Base-by-base conservation (phyloP, 192 early-diverging fungal species). In the Rhizoclosmatium sp. region DNA sequence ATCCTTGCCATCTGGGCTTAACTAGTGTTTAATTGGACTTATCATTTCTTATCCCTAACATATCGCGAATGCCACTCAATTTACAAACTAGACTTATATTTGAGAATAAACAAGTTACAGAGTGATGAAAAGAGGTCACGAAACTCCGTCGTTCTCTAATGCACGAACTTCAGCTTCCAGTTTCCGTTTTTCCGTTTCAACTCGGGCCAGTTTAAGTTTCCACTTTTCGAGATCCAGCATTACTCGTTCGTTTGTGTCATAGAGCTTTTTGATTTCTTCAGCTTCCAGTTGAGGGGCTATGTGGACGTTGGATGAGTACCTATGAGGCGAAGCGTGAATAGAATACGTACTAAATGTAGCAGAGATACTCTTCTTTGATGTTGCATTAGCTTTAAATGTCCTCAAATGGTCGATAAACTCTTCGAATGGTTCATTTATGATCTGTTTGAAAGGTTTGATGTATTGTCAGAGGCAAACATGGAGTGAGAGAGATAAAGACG, bases 351-450 rank as follows among this genome's bases (percentile, higher is more conserved):
- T 58, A 51, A 59, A 65, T 58, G 23, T 45, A 51, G 12, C 9
- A 12, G 67, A 51, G 87, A 90, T 65, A 21, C 65, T 64, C 49
- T 40, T 66, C 49, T 61, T 75, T 75, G 76, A 66, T 82, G 86
- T 12, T 85, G 80, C 62, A 86, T 91, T 58, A 86, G 84, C 78
- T 45, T 86, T 78, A 65, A 89, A 83, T 44, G 85, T 87, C 62
- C 85, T 80, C 70, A 95, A 79, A 31, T 84, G 79, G 51, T 89
- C 85, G 83, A 91, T 89, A 71, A 94, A 89, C 49, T 89, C 90
- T 54, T 95, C 94, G 7, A 88, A 91, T 10, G 95, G 95, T 75
- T 96, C 95, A 78, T 93, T 94, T 76, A 95, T 93, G 2, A 95
- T 88, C 88, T 92, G 12, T 14, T 44, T 62, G 54, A 14, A 49